phyloP scores from a whole-genome alignment of 192 early-diverging fungal genomes.

The Backusella psychrophila region DNA sequence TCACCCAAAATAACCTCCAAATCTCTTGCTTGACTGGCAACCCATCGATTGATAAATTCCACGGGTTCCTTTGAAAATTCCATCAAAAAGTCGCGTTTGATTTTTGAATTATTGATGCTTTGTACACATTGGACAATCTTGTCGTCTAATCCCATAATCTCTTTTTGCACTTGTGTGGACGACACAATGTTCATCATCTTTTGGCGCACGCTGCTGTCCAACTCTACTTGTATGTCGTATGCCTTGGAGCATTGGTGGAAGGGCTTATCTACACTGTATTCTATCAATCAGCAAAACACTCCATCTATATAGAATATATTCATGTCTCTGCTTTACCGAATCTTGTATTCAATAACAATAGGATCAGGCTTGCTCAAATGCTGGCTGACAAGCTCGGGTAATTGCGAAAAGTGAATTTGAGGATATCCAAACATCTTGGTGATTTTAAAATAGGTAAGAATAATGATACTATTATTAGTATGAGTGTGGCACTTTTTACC shows the following conservation, averaged over 20 bases:
- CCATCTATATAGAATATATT: neutral
- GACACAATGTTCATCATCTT: slow-evolving; percentile 50
- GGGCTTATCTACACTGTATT: slow-evolving; percentile 75
- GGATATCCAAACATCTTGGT: slow-evolving; percentile 63
- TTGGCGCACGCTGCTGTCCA: slow-evolving; percentile 68
- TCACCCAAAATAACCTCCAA: slow-evolving; percentile 91
- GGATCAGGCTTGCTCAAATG: slow-evolving; percentile 84
- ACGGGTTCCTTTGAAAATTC: slow-evolving; percentile 84
- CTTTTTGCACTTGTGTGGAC: slow-evolving; percentile 44
- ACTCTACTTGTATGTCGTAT: slow-evolving; percentile 91
- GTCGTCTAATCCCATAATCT: slow-evolving; percentile 43
- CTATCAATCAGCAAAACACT: neutral
- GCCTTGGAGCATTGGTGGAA: slow-evolving; percentile 75
- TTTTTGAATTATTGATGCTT: slow-evolving; percentile 83
- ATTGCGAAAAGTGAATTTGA: slow-evolving; percentile 74
- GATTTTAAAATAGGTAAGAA: slow-evolving; percentile 25
- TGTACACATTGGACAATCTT: slow-evolving; percentile 81
- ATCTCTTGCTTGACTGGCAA: slow-evolving; percentile 90
- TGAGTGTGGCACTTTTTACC: neutral
- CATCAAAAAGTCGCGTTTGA: slow-evolving; percentile 92
- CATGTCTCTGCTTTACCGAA: neutral
- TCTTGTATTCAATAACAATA: slow-evolving; percentile 81
- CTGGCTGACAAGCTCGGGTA: slow-evolving; percentile 76
- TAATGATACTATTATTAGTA: no score
- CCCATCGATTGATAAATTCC: slow-evolving; percentile 90